Conservation (phyloP, 306 rosid species). For the Pterocarpus santalinus region DNA sequence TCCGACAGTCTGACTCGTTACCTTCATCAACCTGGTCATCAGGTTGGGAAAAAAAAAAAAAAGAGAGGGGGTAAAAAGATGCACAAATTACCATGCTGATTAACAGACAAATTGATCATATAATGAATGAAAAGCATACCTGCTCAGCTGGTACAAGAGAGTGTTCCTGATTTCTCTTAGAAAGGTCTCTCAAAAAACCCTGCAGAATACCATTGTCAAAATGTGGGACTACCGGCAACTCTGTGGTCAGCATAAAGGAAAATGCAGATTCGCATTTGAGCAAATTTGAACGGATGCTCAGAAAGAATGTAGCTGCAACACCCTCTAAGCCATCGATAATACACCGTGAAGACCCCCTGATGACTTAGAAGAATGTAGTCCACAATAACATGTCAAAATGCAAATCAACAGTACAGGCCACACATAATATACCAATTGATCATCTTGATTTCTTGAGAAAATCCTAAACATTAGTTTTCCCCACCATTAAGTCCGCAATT, state of each 20-base stretch:
- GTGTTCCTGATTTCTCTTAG: conserved; percentile 79
- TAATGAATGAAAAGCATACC: conserved; percentile 53
- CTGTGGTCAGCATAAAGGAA: not conserved
- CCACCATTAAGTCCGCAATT: too few relatives aligned
- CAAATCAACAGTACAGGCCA: conserved; percentile 26
- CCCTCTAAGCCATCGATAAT: not conserved
- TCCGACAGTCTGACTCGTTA: conserved; percentile 61
- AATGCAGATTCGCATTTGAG: conserved; percentile 32
- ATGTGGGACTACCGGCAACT: conserved; percentile 8
- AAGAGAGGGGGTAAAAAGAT: not conserved
- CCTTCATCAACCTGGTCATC: conserved; percentile 70
- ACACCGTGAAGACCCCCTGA: not conserved
- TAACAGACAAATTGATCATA: conserved; percentile 1
- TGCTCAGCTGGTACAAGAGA: conserved; percentile 56
- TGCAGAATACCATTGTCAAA: conserved; percentile 52
- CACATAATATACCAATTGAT: conserved; percentile 16
- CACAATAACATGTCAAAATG: conserved; percentile 9
- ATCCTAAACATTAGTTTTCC: too few relatives aligned
- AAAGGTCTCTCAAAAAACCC: conserved; percentile 86
- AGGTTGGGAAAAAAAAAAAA: conserved; percentile 22
- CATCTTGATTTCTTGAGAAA: not conserved
- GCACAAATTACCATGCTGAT: conserved; percentile 20
- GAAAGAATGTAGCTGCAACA: conserved; percentile 10
- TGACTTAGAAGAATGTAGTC: conserved; percentile 9
- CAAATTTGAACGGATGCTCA: conserved; percentile 21